These are phyloP conservation scores for Epichloe sp. DNA, from an alignment of 2,329 filamentous ascomycete genomes.

Conservation along the genomic window DNA sequence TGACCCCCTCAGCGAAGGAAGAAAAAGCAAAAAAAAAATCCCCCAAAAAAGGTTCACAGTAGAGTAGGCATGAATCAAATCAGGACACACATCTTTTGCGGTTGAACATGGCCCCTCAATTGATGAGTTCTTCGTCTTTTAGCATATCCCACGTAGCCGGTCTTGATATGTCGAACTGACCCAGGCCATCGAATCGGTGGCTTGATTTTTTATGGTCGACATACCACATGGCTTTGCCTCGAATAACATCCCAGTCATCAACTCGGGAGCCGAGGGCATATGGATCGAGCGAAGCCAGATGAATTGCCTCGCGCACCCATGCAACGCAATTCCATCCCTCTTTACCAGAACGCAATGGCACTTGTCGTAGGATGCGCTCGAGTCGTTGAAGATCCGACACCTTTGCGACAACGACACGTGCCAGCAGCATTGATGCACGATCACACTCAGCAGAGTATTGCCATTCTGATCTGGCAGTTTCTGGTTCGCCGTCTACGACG, in stretches of 20 bases:
- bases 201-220: slow-evolving; percentile 5
- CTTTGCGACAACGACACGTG: slow-evolving; percentile 3
- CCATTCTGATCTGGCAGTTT: slow-evolving; percentile 3
- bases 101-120: neutral
- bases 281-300: neutral
- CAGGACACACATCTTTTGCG: no score
- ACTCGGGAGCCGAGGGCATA: slow-evolving; percentile 2
- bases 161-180: slow-evolving; percentile 3
- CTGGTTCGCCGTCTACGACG: slow-evolving; percentile 3
- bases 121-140: neutral
- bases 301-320: slow-evolving; percentile 5
- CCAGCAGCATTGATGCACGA: slow-evolving; percentile 4
- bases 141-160: slow-evolving; percentile 7
- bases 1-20: no score
- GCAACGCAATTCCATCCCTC: slow-evolving; percentile 5
- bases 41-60: no score
- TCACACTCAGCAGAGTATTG: slow-evolving; percentile 4
- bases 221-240: slow-evolving; percentile 6
- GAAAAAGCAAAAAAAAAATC: no score
- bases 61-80: no score
- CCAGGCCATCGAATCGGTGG: slow-evolving; percentile 6
- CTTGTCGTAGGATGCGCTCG: slow-evolving; percentile 1
- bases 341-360: slow-evolving; percentile 3
- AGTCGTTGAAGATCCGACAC: slow-evolving; percentile 3
- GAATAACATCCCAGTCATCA: slow-evolving; percentile 4